phyloP scores from a whole-genome alignment of 2,329 filamentous ascomycete genomes.

The Fusarium sp. region DNA sequence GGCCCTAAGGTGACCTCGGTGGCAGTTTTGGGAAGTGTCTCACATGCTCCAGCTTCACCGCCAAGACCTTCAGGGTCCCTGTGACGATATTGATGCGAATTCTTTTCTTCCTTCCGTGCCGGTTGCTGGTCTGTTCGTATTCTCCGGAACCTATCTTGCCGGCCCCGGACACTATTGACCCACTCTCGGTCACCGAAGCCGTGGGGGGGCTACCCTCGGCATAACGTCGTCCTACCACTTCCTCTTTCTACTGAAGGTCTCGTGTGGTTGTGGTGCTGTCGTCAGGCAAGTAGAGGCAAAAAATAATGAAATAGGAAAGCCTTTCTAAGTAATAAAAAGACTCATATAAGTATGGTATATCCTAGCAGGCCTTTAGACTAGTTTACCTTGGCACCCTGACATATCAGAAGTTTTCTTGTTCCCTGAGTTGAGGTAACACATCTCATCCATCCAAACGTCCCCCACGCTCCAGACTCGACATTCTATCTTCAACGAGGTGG shows the following conservation, averaged over 20 bases:
- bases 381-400: background rate
- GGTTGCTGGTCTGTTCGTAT: background rate
- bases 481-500: background rate
- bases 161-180: conserved; percentile 13
- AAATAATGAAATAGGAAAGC: background rate
- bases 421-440: background rate
- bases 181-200: conserved; percentile 29
- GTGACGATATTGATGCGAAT: conserved; percentile 3
- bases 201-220: conserved; percentile 23
- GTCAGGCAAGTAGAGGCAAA: background rate
- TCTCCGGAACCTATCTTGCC: background rate
- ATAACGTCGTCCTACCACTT: background rate
- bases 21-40: conserved; percentile 38
- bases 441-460: background rate
- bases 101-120: conserved; percentile 8
- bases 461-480: background rate
- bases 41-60: conserved; percentile 37
- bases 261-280: background rate
- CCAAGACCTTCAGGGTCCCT: conserved; percentile 28
- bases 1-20: conserved; percentile 31
- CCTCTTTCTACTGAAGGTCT: background rate
- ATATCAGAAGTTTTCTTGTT: background rate
- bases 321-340: background rate
- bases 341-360: too few relatives aligned
- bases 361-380: background rate